These are phyloP conservation scores for Aspergillus pseudonomiae DNA, from an alignment of 2,329 filamentous ascomycete genomes.

Conservation along the genomic window DNA sequence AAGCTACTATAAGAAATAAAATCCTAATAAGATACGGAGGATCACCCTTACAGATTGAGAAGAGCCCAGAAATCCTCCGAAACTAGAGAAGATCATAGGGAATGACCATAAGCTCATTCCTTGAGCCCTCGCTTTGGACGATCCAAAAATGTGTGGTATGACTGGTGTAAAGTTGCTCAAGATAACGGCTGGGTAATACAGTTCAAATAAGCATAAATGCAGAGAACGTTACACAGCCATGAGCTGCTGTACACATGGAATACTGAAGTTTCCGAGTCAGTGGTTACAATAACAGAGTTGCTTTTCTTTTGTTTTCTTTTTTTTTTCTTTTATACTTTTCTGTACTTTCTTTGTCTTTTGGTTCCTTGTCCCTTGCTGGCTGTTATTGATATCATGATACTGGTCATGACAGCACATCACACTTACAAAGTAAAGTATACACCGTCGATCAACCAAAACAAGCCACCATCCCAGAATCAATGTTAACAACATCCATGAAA, in stretches of 20 bases:
- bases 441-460: neutral
- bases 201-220: neutral
- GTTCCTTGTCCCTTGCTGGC: neutral
- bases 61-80: neutral
- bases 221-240: neutral
- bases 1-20: neutral
- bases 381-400: neutral
- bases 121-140: neutral
- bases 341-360: no score
- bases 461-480: neutral
- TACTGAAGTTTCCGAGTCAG: neutral
- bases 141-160: neutral
- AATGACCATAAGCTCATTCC: neutral
- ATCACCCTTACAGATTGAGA: neutral
- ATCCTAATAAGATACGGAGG: neutral
- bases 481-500: neutral
- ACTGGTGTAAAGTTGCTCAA: neutral
- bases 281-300: neutral
- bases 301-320: neutral
- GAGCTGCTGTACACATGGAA: constrained; percentile 1
- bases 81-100: neutral
- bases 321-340: neutral
- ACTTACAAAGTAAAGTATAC: neutral
- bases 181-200: neutral
- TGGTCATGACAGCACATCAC: neutral